Evolutionary conservation across 2,329 filamentous ascomycete genomes (phyloP).

Genomic region (Phaeosphaeria sp.): DNA sequence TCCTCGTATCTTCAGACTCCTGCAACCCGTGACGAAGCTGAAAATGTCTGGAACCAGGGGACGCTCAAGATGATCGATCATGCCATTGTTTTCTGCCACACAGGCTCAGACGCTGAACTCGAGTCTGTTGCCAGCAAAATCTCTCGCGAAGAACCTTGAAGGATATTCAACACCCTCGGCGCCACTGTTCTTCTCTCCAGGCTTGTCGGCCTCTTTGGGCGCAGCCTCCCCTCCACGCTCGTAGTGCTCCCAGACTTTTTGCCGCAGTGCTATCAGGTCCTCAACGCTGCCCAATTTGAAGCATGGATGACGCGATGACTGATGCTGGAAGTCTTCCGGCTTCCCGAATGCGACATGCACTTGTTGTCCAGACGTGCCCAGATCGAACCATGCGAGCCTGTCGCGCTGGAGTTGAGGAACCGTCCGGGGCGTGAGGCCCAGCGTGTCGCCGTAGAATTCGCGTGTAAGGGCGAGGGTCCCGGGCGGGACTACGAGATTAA

Average conservation of each 20-base stretch:
- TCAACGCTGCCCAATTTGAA: slow-evolving; percentile 60
- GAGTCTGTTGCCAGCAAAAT: slow-evolving; percentile 51
- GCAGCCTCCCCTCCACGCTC: slow-evolving; percentile 57
- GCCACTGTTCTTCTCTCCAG: slow-evolving; percentile 54
- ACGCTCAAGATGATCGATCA: background rate
- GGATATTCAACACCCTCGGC: slow-evolving; percentile 66
- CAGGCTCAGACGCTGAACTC: slow-evolving; percentile 46
- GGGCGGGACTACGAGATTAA: slow-evolving; percentile 21
- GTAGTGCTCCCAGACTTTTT: slow-evolving; percentile 61
- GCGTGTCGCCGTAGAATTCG: slow-evolving; percentile 48
- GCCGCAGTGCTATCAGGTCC: slow-evolving; percentile 57
- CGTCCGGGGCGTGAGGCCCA: slow-evolving; percentile 60
- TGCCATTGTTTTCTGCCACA: background rate
- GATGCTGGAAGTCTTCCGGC: slow-evolving; percentile 26
- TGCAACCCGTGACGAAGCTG: background rate
- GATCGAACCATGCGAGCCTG: slow-evolving; percentile 66
- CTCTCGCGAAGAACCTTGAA: slow-evolving; percentile 65
- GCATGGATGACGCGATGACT: slow-evolving; percentile 63
- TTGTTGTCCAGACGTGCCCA: slow-evolving; percentile 62
- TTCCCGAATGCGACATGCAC: slow-evolving; percentile 62
- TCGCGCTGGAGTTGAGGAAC: slow-evolving; percentile 62
- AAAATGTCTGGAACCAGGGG: background rate
- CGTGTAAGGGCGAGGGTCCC: slow-evolving; percentile 13
- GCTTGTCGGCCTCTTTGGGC: slow-evolving; percentile 62
- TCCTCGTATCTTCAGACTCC: background rate